Evolutionary conservation across 139 green algal genomes (phyloP).

Genomic region (Prasinococcaceae sp.): DNA sequence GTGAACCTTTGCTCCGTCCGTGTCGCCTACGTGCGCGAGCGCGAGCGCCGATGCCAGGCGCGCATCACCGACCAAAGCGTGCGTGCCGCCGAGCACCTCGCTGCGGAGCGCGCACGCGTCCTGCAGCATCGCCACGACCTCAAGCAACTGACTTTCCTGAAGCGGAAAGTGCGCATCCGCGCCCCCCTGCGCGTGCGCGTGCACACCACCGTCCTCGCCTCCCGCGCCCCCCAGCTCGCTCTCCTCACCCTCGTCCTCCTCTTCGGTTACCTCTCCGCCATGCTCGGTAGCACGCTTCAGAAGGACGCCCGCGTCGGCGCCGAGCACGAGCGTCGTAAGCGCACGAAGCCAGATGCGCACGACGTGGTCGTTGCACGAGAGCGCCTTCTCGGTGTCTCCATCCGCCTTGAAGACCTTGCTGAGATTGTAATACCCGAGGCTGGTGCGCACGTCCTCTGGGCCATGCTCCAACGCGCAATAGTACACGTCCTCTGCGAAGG

Average conservation of each 20-base stretch:
- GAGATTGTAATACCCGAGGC: conserved; percentile 70
- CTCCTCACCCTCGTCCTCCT: neutral
- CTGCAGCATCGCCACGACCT: conserved; percentile 58
- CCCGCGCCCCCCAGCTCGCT: neutral
- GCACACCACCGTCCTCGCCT: conserved; percentile 18
- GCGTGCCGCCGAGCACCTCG: conserved; percentile 14
- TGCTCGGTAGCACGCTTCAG: too few species aligned
- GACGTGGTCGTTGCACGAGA: conserved; percentile 14
- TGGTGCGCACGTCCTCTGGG: conserved; percentile 48
- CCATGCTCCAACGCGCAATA: conserved; percentile 60
- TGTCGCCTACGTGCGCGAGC: conserved; percentile 41
- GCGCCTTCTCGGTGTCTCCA: conserved; percentile 22
- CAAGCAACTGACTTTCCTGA: conserved; percentile 38
- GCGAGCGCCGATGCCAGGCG: conserved; percentile 35
- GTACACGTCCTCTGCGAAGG: conserved; percentile 64
- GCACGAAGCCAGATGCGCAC: conserved; percentile 1
- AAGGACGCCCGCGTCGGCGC: too few species aligned
- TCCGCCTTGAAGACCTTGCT: conserved; percentile 47
- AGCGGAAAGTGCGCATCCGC: conserved; percentile 17
- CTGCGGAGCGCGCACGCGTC: conserved; percentile 31
- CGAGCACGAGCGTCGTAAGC: conserved; percentile 3
- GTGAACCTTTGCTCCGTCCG: conserved; percentile 22
- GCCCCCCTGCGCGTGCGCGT: neutral
- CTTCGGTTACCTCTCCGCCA: too few species aligned
- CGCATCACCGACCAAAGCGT: conserved; percentile 31